A percentile compares a stretch with the other conserved stretches of the same genome.
phyloP scores from a whole-genome alignment of 441 rosid genomes.

The Biscutella laevigata region DNA sequence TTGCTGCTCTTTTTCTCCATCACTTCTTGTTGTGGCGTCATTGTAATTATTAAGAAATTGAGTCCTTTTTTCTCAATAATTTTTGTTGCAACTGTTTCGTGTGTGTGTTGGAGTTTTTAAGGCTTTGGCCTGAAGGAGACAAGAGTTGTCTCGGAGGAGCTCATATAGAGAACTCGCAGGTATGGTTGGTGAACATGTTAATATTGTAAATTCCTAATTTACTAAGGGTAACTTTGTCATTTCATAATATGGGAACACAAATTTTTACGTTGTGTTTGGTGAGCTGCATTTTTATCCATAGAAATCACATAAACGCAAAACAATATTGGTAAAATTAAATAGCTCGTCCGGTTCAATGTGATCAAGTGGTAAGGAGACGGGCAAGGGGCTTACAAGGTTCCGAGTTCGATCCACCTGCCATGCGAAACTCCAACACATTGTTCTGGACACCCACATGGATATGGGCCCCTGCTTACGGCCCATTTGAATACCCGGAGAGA shows the following conservation, averaged over 20 bases:
- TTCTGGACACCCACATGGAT: too few species aligned
- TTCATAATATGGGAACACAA: background rate
- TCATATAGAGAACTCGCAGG: constrained; percentile 20
- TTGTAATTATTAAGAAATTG: background rate
- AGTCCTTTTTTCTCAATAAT: background rate
- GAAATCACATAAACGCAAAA: background rate
- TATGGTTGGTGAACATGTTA: constrained; percentile 28
- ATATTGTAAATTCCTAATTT: background rate
- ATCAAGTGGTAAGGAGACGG: too few species aligned
- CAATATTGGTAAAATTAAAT: too few species aligned
- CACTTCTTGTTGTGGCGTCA: constrained; percentile 30
- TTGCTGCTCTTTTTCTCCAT: constrained; percentile 10
- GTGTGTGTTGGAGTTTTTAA: background rate
- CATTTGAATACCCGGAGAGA: too few species aligned
- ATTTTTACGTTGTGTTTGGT: constrained; percentile 19
- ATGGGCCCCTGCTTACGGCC: too few species aligned
- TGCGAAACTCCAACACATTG: too few species aligned
- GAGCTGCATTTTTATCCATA: background rate
- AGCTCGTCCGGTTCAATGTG: too few species aligned
- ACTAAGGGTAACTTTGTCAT: background rate
- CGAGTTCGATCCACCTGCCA: too few species aligned
- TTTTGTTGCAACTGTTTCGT: background rate
- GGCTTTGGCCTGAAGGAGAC: constrained; percentile 29
- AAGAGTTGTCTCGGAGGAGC: constrained; percentile 9
- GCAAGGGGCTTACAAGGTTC: too few species aligned